Percentiles rank a stretch among this genome's conserved stretches.
phyloP scores from a whole-genome alignment of 805 yeast species.

The Saturnispora diversa region DNA sequence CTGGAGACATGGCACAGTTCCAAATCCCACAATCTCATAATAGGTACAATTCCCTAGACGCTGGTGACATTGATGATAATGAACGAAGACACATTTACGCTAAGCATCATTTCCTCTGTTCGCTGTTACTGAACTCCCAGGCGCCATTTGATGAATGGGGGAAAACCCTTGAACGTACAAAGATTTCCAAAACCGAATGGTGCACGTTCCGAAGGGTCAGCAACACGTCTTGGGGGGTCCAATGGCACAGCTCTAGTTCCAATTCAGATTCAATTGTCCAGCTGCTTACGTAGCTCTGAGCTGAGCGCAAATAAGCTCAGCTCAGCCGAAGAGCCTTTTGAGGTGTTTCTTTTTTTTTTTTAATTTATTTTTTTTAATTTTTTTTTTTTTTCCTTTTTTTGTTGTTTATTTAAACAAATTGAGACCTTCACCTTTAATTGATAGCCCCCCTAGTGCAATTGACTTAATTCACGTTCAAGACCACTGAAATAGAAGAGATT shows the following conservation, averaged over 20 bases:
- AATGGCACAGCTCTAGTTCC: conserved; percentile 1
- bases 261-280: too few species aligned
- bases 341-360: too few species aligned
- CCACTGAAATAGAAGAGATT: neutral
- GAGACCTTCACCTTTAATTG: too few species aligned
- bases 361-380: too few species aligned
- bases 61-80: conserved; percentile 17
- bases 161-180: conserved; percentile 3
- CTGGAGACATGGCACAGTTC: conserved; percentile 3
- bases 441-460: too few species aligned
- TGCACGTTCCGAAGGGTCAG: neutral
- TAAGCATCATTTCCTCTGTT: neutral
- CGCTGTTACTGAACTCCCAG: neutral
- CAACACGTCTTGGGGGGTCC: neutral
- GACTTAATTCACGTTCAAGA: too few species aligned
- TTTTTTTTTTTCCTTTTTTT: too few species aligned
- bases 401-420: too few species aligned
- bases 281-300: too few species aligned
- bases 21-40: conserved; percentile 11
- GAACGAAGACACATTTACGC: conserved; percentile 9
- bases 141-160: conserved; percentile 6
- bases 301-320: too few species aligned
- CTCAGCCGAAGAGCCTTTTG: too few species aligned
- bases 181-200: neutral
- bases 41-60: neutral